A percentile compares a stretch with the other conserved stretches of the same genome.
These are phyloP conservation scores for Xylariaceae sp. DNA, from an alignment of 2,329 filamentous ascomycete genomes.

Conservation along the genomic window DNA sequence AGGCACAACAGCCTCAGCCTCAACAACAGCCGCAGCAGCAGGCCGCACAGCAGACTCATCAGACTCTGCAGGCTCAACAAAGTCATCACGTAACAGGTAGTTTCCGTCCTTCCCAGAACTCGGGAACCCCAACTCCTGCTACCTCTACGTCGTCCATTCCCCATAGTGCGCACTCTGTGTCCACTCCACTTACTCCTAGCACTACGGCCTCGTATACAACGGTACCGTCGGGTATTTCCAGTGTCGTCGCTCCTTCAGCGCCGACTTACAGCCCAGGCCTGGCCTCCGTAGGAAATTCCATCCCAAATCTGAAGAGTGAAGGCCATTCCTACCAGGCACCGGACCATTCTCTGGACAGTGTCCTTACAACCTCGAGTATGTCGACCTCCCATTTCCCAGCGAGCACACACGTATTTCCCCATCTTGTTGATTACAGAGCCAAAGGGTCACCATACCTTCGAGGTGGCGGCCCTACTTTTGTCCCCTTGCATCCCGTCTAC, in stretches of 20 bases:
- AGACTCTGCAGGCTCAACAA: slow-evolving; percentile 43
- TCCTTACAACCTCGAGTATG: slow-evolving; percentile 35
- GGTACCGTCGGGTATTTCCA: slow-evolving; percentile 28
- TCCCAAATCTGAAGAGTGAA: slow-evolving; percentile 36
- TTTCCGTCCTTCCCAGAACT: slow-evolving; percentile 64
- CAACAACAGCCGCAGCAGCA: slow-evolving; percentile 45
- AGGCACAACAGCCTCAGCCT: slow-evolving; percentile 43
- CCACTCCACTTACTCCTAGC: slow-evolving; percentile 20
- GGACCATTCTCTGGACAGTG: slow-evolving; percentile 59
- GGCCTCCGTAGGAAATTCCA: slow-evolving; percentile 31
- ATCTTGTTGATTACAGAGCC: slow-evolving; percentile 28
- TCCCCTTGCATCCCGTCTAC: slow-evolving; percentile 30
- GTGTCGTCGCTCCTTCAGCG: slow-evolving; percentile 24
- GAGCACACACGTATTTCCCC: slow-evolving; percentile 26
- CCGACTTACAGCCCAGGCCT: slow-evolving; percentile 30
- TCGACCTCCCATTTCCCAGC: slow-evolving; percentile 32
- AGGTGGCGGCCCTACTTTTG: slow-evolving; percentile 45
- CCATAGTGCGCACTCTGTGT: slow-evolving; percentile 25
- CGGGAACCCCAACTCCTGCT: slow-evolving; percentile 29
- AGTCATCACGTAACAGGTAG: slow-evolving; percentile 47
- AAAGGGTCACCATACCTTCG: slow-evolving; percentile 43
- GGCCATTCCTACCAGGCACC: slow-evolving; percentile 56
- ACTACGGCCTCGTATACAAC: slow-evolving; percentile 27
- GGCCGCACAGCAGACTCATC: slow-evolving; percentile 41
- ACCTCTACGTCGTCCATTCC: slow-evolving; percentile 28